Evolutionary conservation across 345 rosid species (phyloP).

Genomic region (Eucalyptus decipiens): DNA sequence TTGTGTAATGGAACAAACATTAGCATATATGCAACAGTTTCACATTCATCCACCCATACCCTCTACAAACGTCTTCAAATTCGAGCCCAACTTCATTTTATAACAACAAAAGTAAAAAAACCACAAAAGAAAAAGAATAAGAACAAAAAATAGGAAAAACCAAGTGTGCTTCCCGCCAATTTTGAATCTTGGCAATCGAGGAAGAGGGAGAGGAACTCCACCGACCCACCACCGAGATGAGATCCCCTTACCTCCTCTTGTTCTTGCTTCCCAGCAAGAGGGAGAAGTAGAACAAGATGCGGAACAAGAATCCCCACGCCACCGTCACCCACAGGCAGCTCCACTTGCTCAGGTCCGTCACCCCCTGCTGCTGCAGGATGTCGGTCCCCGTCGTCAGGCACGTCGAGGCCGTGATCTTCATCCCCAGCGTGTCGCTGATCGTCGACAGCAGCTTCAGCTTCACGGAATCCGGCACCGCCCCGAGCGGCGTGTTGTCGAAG

Average conservation of each 20-base stretch:
- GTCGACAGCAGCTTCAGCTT: slow-evolving; percentile 41
- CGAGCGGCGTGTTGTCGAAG: slow-evolving; percentile 81
- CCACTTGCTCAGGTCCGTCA: slow-evolving; percentile 73
- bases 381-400: slow-evolving; percentile 76
- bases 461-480: slow-evolving; percentile 21
- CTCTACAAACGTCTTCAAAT: background rate
- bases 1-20: background rate
- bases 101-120: background rate
- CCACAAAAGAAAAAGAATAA: background rate
- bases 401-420: slow-evolving; percentile 54
- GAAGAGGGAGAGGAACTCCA: background rate
- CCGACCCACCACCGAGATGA: background rate
- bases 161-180: background rate
- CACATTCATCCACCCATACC: background rate
- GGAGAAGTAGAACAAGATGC: slow-evolving; percentile 69
- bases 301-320: slow-evolving; percentile 84
- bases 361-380: slow-evolving; percentile 53
- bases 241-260: slow-evolving; percentile 50
- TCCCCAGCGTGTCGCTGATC: slow-evolving; percentile 43
- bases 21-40: background rate
- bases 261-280: slow-evolving; percentile 88
- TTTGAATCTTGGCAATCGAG: background rate
- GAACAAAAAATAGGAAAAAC: background rate
- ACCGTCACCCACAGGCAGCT: slow-evolving; percentile 67
- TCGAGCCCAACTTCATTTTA: background rate